Conservation (phyloP, 1,139 yeast species). For the Suhomyces maxii region DNA sequence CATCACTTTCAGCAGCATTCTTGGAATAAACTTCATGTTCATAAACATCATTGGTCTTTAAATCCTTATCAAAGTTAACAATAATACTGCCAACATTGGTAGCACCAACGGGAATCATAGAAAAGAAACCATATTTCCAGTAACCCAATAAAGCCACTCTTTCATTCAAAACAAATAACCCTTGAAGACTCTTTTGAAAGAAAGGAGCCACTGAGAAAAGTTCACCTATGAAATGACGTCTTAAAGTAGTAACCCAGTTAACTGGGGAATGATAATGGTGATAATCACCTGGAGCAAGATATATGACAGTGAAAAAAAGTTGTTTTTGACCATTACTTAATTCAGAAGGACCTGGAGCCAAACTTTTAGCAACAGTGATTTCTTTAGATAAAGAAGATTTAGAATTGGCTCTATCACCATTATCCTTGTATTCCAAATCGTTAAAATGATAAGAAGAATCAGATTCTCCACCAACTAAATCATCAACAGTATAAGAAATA, state of each 20-base stretch:
- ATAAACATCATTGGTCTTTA: slow-evolving; percentile 75
- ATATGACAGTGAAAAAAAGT: slow-evolving; percentile 85
- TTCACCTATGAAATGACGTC: slow-evolving; percentile 97
- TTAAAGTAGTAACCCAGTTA: slow-evolving; percentile 89
- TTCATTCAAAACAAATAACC: slow-evolving; percentile 88
- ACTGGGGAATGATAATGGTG: slow-evolving; percentile 97
- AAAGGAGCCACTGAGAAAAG: slow-evolving; percentile 95
- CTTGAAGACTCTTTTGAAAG: slow-evolving; percentile 83
- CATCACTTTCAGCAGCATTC: slow-evolving; percentile 18
- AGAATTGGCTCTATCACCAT: slow-evolving; percentile 52
- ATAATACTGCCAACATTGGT: slow-evolving; percentile 96
- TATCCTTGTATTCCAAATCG: slow-evolving; percentile 52
- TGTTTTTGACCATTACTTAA: slow-evolving; percentile 48
- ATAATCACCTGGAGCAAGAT: slow-evolving; percentile 97
- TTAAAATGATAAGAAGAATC: slow-evolving; percentile 39
- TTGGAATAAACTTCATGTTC: slow-evolving; percentile 52
- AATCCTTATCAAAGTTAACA: slow-evolving; percentile 87
- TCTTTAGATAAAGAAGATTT: slow-evolving; percentile 39
- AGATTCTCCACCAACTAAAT: slow-evolving; percentile 56
- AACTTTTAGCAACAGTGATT: slow-evolving; percentile 43
- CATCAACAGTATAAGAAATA: slow-evolving; percentile 69
- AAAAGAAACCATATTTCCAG: slow-evolving; percentile 96
- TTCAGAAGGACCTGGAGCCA: slow-evolving; percentile 40
- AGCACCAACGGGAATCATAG: slow-evolving; percentile 99
- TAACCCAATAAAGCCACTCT: slow-evolving; percentile 93